phyloP scores from a whole-genome alignment of 1,139 yeast genomes.

The Debaryomycetaceae sp. region DNA sequence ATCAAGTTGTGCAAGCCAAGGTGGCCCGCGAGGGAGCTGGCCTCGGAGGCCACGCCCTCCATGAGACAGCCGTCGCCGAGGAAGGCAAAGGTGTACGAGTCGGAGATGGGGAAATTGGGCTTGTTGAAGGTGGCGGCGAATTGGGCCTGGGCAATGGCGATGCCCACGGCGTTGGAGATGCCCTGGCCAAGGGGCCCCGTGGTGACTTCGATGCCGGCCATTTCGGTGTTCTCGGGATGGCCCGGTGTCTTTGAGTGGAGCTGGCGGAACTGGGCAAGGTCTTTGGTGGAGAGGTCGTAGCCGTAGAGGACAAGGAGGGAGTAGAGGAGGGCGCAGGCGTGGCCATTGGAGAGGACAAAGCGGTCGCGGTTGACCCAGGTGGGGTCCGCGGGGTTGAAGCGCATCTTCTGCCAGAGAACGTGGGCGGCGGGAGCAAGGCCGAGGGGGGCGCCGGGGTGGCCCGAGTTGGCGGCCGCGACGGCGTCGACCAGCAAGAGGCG shows the following conservation, averaged over 20 bases:
- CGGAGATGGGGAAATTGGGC: conserved; percentile 63
- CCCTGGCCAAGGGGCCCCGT: conserved; percentile 99
- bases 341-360: conserved; percentile 93
- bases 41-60: conserved; percentile 98
- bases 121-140: conserved; percentile 90
- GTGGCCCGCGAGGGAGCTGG: conserved; percentile 94
- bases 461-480: conserved; percentile 84
- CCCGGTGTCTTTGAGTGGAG: conserved; percentile 90
- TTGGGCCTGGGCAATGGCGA: conserved; percentile 91
- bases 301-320: conserved; percentile 80
- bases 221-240: conserved; percentile 75
- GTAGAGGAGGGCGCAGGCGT: conserved; percentile 89
- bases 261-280: conserved; percentile 87
- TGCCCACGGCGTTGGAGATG: conserved; percentile 91
- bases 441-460: conserved; percentile 99
- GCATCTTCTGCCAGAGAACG: conserved; percentile 73
- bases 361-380: conserved; percentile 93
- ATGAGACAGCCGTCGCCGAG: conserved; percentile 97
- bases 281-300: conserved; percentile 71
- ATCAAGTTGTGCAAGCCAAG: conserved; percentile 88
- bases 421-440: conserved; percentile 77
- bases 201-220: conserved; percentile 93
- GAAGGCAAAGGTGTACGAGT: conserved; percentile 69
- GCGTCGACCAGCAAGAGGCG: conserved; percentile 87
- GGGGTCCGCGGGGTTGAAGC: conserved; percentile 84